phyloP scores from a whole-genome alignment of 768 basidiomycete genomes.

The Clathrus columnatus region DNA sequence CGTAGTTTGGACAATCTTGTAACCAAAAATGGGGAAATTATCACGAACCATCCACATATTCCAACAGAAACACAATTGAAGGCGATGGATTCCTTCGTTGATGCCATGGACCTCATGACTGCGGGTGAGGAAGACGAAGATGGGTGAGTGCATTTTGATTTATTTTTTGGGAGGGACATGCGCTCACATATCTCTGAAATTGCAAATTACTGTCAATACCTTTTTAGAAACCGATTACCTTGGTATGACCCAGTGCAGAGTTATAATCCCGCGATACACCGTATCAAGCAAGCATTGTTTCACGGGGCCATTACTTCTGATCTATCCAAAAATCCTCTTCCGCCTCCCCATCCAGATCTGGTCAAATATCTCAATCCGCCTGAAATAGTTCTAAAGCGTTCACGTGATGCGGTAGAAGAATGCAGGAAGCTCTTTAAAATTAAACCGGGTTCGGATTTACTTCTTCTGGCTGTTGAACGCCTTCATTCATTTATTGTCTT shows the following conservation, averaged over 20 bases:
- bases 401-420: constrained; percentile 45
- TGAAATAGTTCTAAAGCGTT: constrained; percentile 50
- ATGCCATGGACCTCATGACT: constrained; percentile 78
- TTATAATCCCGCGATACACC: constrained; percentile 85
- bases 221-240: constrained; percentile 42
- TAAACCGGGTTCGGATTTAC: constrained; percentile 50
- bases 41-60: constrained; percentile 73
- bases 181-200: not conserved
- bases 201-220: not conserved
- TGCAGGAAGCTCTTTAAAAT: constrained; percentile 66
- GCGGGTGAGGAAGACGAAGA: constrained; percentile 69
- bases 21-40: constrained; percentile 62
- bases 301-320: constrained; percentile 76
- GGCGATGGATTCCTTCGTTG: constrained; percentile 84
- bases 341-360: constrained; percentile 79
- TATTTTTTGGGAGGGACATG: not conserved
- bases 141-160: constrained; percentile 37
- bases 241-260: constrained; percentile 78
- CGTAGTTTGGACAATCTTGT: constrained; percentile 66
- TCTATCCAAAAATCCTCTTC: constrained; percentile 62
- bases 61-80: constrained; percentile 69
- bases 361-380: constrained; percentile 81
- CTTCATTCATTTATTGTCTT: not conserved
- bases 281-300: constrained; percentile 88
- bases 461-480: not conserved